These are phyloP conservation scores for Oryza brachyantha DNA, from an alignment of 176 grass and related monocot genomes.

Conservation along the genomic window DNA sequence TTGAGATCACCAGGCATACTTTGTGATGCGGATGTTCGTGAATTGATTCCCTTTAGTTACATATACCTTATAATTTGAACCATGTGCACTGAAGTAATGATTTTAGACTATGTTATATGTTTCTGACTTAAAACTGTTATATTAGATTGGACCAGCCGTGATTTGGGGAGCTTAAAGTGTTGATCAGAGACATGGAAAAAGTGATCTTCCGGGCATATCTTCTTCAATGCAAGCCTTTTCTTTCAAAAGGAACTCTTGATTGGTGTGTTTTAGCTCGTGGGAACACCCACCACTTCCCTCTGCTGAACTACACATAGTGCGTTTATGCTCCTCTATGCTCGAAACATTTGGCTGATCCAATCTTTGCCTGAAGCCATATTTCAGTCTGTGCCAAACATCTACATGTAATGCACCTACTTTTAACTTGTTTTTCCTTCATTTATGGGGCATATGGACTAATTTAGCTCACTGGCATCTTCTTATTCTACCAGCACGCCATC, in stretches of 20 bases:
- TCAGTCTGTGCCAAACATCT: slow-evolving; percentile 40
- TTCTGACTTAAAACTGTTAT: slow-evolving; percentile 27
- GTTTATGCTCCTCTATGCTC: slow-evolving; percentile 47
- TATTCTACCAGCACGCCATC: slow-evolving; percentile 34
- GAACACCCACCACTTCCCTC: slow-evolving; percentile 54
- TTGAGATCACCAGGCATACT: neutral
- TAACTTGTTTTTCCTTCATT: slow-evolving; percentile 6
- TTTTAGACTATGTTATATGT: neutral
- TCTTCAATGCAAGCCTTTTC: slow-evolving; percentile 40
- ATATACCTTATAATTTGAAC: neutral
- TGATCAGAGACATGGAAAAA: slow-evolving; percentile 75
- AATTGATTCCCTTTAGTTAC: neutral
- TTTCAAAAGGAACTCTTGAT: slow-evolving; percentile 65
- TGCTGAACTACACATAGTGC: slow-evolving; percentile 78
- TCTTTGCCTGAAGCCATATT: slow-evolving; percentile 47
- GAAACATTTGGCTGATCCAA: slow-evolving; percentile 47
- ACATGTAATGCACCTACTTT: slow-evolving; percentile 45
- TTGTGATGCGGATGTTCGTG: neutral
- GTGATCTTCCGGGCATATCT: slow-evolving; percentile 41
- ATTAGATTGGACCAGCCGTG: slow-evolving; percentile 50
- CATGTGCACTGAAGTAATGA: neutral
- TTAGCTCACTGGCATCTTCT: neutral
- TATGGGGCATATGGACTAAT: slow-evolving; percentile 8
- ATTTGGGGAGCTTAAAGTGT: slow-evolving; percentile 44
- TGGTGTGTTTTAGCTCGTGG: slow-evolving; percentile 47